Conservation (phyloP, 2,329 filamentous ascomycete genomes). For the Botrytis fabae region DNA sequence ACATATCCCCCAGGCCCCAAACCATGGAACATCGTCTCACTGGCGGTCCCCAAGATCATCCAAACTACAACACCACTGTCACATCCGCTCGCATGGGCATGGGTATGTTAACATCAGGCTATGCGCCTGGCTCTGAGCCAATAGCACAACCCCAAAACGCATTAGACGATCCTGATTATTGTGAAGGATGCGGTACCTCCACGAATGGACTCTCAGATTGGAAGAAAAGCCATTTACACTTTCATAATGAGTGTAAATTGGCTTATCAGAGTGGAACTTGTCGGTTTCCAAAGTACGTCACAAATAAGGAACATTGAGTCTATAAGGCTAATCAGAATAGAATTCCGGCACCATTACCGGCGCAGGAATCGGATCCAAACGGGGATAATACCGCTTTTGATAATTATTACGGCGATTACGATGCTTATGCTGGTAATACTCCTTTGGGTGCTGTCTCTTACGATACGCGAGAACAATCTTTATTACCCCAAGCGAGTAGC, state of each 20-base stretch:
- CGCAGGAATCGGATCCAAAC: background rate
- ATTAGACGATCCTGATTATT: background rate
- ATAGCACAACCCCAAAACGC: background rate
- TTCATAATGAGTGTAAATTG: background rate
- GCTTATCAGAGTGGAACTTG: background rate
- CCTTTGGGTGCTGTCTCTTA: background rate
- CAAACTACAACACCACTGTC: background rate
- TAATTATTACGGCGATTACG: background rate
- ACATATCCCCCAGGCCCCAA: background rate
- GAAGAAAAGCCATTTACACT: background rate
- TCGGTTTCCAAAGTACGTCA: background rate
- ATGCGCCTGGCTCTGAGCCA: background rate
- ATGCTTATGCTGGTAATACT: background rate
- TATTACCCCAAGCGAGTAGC: background rate
- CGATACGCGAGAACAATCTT: background rate
- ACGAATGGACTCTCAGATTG: background rate
- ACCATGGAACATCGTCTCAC: background rate
- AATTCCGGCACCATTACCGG: background rate
- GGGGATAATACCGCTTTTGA: background rate
- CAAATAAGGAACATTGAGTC: background rate
- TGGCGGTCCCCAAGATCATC: background rate
- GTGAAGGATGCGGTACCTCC: background rate
- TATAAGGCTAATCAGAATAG: background rate
- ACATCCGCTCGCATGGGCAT: background rate
- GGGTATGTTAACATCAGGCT: background rate